A percentile compares a stretch with the other conserved stretches of the same genome.
These are phyloP conservation scores for Pleurotus djamor DNA, from an alignment of 768 basidiomycete species.

Conservation along the genomic window DNA sequence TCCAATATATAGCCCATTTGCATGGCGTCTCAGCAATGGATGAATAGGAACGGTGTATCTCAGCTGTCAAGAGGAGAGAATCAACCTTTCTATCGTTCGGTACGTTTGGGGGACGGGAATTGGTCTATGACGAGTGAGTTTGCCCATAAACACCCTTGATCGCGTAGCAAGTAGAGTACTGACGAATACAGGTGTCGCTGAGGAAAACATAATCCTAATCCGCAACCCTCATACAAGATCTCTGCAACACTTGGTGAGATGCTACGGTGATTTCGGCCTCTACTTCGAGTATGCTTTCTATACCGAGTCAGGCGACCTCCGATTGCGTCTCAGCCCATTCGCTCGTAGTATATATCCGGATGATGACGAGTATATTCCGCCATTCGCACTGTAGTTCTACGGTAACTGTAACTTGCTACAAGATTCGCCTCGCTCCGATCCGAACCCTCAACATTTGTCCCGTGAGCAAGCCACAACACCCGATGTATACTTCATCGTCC, in stretches of 20 bases:
- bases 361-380: conserved; percentile 30
- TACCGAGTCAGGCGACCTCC: conserved; percentile 20
- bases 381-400: conserved; percentile 14
- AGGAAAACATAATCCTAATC: conserved; percentile 27
- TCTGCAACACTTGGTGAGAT: background rate
- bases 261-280: conserved; percentile 4
- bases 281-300: conserved; percentile 13
- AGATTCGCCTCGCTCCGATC: too few species aligned
- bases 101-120: conserved; percentile 26
- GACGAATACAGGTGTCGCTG: conserved; percentile 30
- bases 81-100: conserved; percentile 47
- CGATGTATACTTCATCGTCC: too few species aligned
- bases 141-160: too few species aligned
- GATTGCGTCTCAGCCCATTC: conserved; percentile 32
- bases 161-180: background rate
- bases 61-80: conserved; percentile 33
- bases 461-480: too few species aligned
- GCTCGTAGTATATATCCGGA: conserved; percentile 35
- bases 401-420: too few species aligned
- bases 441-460: too few species aligned
- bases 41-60: conserved; percentile 38
- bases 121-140: conserved; percentile 36
- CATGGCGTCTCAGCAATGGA: conserved; percentile 40
- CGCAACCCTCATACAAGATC: background rate
- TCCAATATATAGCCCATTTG: conserved; percentile 32